Evolutionary conservation across 345 rosid genomes (phyloP), one percentile per base, ranked within the genome.

Genomic region (Boechera retrofracta): DNA sequence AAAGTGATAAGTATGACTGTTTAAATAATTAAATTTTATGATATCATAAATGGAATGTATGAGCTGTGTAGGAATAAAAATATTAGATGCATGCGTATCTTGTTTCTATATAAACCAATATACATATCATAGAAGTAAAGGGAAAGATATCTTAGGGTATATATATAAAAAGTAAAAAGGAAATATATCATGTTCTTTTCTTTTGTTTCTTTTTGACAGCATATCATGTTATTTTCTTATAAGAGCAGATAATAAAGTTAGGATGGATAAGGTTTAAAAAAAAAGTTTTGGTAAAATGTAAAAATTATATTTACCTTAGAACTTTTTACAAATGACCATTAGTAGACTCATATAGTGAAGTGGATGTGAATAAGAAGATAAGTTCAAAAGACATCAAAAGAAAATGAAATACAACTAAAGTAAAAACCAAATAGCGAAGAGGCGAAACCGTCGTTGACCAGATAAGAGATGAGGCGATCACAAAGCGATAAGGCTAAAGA

Each of bases 101-200:
- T 42, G 68, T 64, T 28, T 45, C 69, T n/a, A 47, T 62, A 24
- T 47, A 45, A 64, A 64, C 8, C 33, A 44, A 28, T 64, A 62
- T 26, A 26, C 10, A 26, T 8, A 29, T 24, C 49, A 60, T 24
- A 26, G 4, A 42, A 63, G 7, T 44, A 15, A 44, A 42, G 44
- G 53, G 54, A 29, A 64, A 64, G 8, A 29, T n/a, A 45, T 58
- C 18, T 56, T 8, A 7, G 6, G 11, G 21, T 45, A 64, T 4
- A 15, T 45, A 64, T 4, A 15, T 45, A 29, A 49, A 11, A 49
- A 7, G 54, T 49, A 49, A 49, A 21, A 49, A 49, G 28, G 28
- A 49, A 49, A 49, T 11, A 49, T 7, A 18, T 49, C 28, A 2
- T 45, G 7, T 35, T 35, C 38, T 35, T 35, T 5, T 5, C 2